Base-by-base conservation (phyloP, 78 protist genomes). In the Acrasis kona region DNA sequence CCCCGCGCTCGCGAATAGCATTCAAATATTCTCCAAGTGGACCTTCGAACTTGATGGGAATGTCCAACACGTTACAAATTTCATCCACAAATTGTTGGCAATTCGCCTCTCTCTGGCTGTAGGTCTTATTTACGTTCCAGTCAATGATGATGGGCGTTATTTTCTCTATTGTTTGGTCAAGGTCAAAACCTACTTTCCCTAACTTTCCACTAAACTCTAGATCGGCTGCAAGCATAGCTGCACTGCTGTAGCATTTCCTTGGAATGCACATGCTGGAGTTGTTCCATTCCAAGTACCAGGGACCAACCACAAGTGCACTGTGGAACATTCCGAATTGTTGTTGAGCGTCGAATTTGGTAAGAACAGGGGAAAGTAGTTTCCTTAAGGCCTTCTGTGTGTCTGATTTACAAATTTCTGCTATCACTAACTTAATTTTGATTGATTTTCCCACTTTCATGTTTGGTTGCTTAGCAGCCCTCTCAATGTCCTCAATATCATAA, bases 361-460 rank as follows among this genome's bases (percentile, higher is more conserved):
- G 19, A n/a, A 50, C 19, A 50, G 61, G 61, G 19, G 61, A 50
- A 50, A 50, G 61, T 19, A 50, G 19, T 50, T 50, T 50, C 19
- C 61, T 50, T n/a, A 50, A n/a, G 19, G 61, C 61, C 19, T 50
- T 50, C 19, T 50, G 61, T n/a, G 61, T 19, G 19, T 50, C 61
- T 50, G 61, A 50, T 50, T 50, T 50, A 50, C 61, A 50, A 50
- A 50, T 50, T 50, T 50, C 61, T n/a, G 61, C 61, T n/a, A 50
- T 50, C 19, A 50, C 61, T n/a, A 50, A 19, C 19, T 50, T 50
- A 50, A 50, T 50, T 50, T 50, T 50, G 19, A 50, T 19, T n/a
- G 19, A 19, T n/a, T 50, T 19, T n/a, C 61, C 61, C 19, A 50
- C 19, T 19, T 50, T 50, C 61, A 50, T 50, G 19, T 50, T 19